Evolutionary conservation across 257 asterid genomes (phyloP).

Genomic region (Lycium ferocissimum): DNA sequence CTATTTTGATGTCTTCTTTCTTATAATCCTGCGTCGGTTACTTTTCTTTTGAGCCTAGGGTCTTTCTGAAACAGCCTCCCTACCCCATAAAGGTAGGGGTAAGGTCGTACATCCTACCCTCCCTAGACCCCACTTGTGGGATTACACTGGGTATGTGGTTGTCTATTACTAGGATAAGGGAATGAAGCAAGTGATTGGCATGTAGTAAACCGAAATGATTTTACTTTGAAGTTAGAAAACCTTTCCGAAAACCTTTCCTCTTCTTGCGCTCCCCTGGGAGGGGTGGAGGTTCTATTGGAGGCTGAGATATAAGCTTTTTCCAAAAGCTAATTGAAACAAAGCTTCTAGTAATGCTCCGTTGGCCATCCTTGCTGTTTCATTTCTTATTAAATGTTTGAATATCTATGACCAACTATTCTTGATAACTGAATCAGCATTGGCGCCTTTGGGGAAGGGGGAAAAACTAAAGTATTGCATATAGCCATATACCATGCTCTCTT

Average conservation of each 20-base stretch:
- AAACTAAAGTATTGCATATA: background rate
- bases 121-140: no score
- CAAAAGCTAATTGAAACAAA: background rate
- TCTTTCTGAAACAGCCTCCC: no score
- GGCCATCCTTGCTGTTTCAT: background rate
- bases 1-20: no score
- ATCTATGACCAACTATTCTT: background rate
- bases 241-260: background rate
- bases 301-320: background rate
- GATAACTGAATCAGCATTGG: background rate
- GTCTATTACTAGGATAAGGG: background rate
- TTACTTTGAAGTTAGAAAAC: background rate
- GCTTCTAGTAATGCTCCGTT: background rate
- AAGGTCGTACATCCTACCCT: no score
- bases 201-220: background rate
- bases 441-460: no score
- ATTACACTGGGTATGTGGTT: no score
- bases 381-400: background rate
- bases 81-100: no score
- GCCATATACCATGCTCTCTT: background rate
- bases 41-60: no score
- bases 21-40: no score
- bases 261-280: background rate
- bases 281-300: background rate
- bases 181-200: background rate